Percentiles rank a stretch among this genome's conserved stretches.
These are phyloP conservation scores for Pseudopyricularia javanii DNA, from an alignment of 2,329 filamentous ascomycete species.

Conservation along the genomic window DNA sequence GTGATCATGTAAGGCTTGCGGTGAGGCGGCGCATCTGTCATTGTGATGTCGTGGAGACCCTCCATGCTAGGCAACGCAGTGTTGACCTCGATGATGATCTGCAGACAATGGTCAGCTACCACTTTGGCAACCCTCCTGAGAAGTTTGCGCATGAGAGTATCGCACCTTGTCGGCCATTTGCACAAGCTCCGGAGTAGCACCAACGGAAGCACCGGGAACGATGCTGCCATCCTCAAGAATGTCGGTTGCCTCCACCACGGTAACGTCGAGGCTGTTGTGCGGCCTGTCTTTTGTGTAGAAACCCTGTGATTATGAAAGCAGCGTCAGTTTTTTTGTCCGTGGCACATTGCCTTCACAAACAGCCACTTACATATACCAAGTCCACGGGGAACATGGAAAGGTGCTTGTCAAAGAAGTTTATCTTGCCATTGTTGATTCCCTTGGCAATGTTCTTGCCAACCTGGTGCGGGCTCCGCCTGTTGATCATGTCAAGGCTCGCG, in stretches of 20 bases:
- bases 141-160: not conserved
- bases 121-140: not conserved
- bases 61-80: constrained; percentile 75
- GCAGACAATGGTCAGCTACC: not conserved
- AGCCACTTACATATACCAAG: constrained; percentile 51
- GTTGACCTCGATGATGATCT: constrained; percentile 86
- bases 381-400: constrained; percentile 85
- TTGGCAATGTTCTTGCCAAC: constrained; percentile 84
- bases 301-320: constrained; percentile 22
- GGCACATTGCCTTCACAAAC: constrained; percentile 4
- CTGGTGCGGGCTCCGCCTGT: constrained; percentile 72
- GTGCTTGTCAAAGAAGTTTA: constrained; percentile 92
- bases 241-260: constrained; percentile 73
- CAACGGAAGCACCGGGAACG: constrained; percentile 75
- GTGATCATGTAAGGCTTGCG: constrained; percentile 82
- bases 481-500: constrained; percentile 84
- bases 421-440: constrained; percentile 78
- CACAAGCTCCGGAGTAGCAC: constrained; percentile 72
- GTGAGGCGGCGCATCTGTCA: constrained; percentile 70
- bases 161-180: constrained; percentile 76
- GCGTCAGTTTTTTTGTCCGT: not conserved
- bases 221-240: constrained; percentile 85
- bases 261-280: constrained; percentile 65
- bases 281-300: constrained; percentile 75
- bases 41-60: constrained; percentile 81